Conservation (phyloP, 83 land plant species). For the Picea engelmannii region DNA sequence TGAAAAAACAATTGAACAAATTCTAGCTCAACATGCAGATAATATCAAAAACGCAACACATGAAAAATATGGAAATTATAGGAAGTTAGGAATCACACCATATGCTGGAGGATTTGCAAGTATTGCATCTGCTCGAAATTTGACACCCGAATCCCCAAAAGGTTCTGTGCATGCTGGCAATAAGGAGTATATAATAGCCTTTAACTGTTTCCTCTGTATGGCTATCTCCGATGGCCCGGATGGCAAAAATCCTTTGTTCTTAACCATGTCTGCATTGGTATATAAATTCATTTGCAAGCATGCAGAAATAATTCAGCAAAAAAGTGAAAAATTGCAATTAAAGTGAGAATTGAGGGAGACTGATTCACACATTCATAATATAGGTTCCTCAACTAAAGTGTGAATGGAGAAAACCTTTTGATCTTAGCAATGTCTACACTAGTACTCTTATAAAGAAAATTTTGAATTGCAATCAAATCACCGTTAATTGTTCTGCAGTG, state of each 20-base stretch:
- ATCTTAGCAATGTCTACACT: too few species aligned
- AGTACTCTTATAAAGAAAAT: too few species aligned
- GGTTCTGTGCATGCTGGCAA: conserved; percentile 75
- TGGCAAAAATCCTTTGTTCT: conserved; percentile 83
- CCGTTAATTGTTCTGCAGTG: not conserved
- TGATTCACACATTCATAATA: too few species aligned
- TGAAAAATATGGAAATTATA: not conserved
- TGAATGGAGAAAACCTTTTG: too few species aligned
- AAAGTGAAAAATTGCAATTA: not conserved
- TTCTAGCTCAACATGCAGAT: not conserved
- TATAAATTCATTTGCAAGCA: too few species aligned
- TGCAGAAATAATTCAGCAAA: not conserved
- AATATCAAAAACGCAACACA: not conserved
- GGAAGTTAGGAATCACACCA: conserved; percentile 28
- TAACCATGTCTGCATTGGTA: conserved; percentile 65
- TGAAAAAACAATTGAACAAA: not conserved
- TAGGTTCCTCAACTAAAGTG: too few species aligned
- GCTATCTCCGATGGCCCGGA: conserved; percentile 83
- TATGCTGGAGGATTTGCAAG: conserved; percentile 86
- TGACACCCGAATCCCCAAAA: conserved; percentile 59
- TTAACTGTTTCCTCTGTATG: conserved; percentile 66
- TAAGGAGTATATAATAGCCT: conserved; percentile 70
- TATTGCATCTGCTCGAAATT: conserved; percentile 73
- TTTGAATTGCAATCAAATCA: not conserved
- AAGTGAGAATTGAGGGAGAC: too few species aligned